Conservation (phyloP, 2,329 filamentous ascomycete genomes). For the Aspergillus awamori region DNA sequence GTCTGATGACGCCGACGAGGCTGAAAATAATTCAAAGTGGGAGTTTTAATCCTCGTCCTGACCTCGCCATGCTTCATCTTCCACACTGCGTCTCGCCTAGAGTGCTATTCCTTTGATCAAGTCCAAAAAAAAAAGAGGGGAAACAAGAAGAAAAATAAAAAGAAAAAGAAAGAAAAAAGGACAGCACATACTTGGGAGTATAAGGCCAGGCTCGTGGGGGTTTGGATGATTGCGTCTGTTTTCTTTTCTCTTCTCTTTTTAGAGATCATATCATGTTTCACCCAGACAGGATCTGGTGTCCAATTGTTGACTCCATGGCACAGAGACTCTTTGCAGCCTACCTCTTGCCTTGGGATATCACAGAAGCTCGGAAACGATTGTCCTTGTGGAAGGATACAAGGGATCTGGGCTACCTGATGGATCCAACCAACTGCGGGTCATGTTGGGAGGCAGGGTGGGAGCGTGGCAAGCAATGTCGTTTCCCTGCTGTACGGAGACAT, state of each 20-base stretch:
- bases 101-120: neutral
- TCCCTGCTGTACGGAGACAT: neutral
- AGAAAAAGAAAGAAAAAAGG: too few species aligned
- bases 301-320: neutral
- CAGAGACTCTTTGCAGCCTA: neutral
- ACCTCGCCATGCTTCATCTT: neutral
- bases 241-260: neutral
- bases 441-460: slow-evolving; percentile 9
- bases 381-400: neutral
- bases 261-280: neutral
- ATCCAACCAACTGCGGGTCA: slow-evolving; percentile 4
- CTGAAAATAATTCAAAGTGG: neutral
- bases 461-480: slow-evolving; percentile 6
- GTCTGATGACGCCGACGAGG: neutral
- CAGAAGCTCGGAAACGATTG: neutral
- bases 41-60: neutral
- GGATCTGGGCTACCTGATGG: neutral
- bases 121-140: too few species aligned
- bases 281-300: neutral
- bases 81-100: neutral
- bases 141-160: too few species aligned
- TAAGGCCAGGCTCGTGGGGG: neutral
- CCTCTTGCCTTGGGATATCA: neutral
- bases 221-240: neutral
- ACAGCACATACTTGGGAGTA: neutral